Percentiles rank a stretch among this genome's conserved stretches.
Evolutionary conservation across 495 filamentous ascomycete genomes (phyloP).

Genomic region (Margaritispora aquatica): DNA sequence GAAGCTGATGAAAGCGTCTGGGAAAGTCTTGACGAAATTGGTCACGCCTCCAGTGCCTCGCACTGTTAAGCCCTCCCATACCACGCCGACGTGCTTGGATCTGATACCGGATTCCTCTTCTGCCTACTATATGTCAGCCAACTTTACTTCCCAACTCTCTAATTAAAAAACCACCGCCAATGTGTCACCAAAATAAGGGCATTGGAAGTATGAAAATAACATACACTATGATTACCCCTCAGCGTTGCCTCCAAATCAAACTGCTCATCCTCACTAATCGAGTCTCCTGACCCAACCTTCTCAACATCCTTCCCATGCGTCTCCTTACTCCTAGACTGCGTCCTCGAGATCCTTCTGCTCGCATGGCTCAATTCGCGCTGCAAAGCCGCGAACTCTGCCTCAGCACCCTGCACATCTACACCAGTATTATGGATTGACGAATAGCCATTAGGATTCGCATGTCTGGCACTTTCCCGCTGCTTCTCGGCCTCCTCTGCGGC

Average conservation of each 20-base stretch:
- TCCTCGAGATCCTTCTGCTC: slow-evolving; percentile 40
- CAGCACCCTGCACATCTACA: slow-evolving; percentile 67
- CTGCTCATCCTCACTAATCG: slow-evolving; percentile 39
- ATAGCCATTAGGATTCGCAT: slow-evolving; percentile 44
- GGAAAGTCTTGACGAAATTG: slow-evolving; percentile 77
- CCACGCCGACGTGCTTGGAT: slow-evolving; percentile 71
- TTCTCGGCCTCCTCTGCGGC: slow-evolving; percentile 10
- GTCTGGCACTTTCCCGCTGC: slow-evolving; percentile 14
- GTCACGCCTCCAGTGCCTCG: slow-evolving; percentile 69
- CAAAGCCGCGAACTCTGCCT: slow-evolving; percentile 71
- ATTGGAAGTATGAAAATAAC: neutral
- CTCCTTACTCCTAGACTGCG: slow-evolving; percentile 30
- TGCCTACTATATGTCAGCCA: slow-evolving; percentile 26
- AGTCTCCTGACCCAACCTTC: slow-evolving; percentile 37
- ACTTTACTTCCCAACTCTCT: neutral
- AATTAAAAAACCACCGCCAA: too few species aligned
- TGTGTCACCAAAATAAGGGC: neutral
- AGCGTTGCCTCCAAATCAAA: slow-evolving; percentile 70
- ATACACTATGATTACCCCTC: slow-evolving; percentile 51
- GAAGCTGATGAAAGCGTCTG: slow-evolving; percentile 71
- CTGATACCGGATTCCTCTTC: slow-evolving; percentile 72
- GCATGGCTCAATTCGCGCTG: slow-evolving; percentile 62
- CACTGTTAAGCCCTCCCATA: slow-evolving; percentile 74
- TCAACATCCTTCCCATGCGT: slow-evolving; percentile 36
- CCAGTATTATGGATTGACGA: slow-evolving; percentile 34